These are phyloP conservation scores for Solanum boliviense DNA, from an alignment of 257 asterid genomes.

Conservation along the genomic window DNA sequence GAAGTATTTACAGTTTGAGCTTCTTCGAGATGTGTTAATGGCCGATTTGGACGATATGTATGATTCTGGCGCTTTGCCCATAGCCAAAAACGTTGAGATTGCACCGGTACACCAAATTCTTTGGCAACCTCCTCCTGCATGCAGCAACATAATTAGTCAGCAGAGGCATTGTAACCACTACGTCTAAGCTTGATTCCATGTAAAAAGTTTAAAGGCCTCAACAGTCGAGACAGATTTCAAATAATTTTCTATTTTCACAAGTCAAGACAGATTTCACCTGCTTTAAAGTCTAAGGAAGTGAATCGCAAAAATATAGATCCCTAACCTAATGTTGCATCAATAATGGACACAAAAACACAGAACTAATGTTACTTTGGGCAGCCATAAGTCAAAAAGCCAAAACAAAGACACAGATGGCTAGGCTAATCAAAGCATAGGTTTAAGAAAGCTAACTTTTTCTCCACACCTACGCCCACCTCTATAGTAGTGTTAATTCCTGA, in stretches of 20 bases:
- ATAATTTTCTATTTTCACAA: neutral
- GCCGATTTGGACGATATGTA: conserved; percentile 90
- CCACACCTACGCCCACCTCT: neutral
- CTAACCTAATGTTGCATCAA: neutral
- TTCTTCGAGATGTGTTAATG: conserved; percentile 76
- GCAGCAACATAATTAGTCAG: neutral
- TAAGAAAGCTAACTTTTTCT: neutral
- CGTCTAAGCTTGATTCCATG: neutral
- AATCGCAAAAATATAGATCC: neutral
- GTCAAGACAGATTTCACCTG: neutral
- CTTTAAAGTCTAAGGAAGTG: neutral
- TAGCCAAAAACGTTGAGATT: conserved; percentile 85
- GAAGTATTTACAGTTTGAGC: conserved; percentile 44
- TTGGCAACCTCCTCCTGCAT: conserved; percentile 85
- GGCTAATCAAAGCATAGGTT: neutral
- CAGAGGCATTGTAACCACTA: neutral
- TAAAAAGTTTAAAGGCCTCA: neutral
- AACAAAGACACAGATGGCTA: neutral
- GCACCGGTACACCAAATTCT: conserved; percentile 82
- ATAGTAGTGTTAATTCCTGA: neutral
- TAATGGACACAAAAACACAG: neutral
- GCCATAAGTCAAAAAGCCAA: neutral
- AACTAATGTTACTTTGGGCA: neutral
- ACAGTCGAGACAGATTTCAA: neutral
- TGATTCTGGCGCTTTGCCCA: conserved; percentile 98